Base-by-base conservation (phyloP, 352 stramenopile genomes). In the Globisporangium sylvaticum region DNA sequence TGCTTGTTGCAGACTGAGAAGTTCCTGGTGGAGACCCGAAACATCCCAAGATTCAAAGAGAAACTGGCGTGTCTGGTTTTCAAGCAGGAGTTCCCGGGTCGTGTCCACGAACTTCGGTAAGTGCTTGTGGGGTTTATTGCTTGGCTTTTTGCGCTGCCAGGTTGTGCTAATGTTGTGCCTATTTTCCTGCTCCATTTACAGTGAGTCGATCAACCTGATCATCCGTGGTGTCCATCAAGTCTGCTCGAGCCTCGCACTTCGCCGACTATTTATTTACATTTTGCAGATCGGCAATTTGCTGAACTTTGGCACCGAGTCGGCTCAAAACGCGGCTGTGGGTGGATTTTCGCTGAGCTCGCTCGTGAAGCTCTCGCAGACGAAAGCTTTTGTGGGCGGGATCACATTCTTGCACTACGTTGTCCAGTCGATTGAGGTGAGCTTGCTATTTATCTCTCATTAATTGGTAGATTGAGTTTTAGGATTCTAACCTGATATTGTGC, bases 371-470 rank as follows among this genome's bases (percentile, higher is more conserved):
- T 95, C 87, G 14, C 87, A 95, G 72, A 95, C 87, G 0, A 95
- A 94, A 70, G 87, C 85, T 25, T 95, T 95, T 56, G 81, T 90
- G 12, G 87, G 87, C 10, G 83, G 84, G 6, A 88, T 88, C 52
- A 94, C 87, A 14, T 89, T 95, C 63, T 73, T 94, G 58, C 87
- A 95, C 53, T 95, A 92, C 62, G 75, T 95, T n/a, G 85, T 95
- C 24, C 84, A 95, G 68, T 91, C 81, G 25, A 90, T 94, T 55
- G 87, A 95, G 34, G 70, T 74, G 59, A 12, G 66, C 64, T 8
- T 24, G 14, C 12, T 14, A 37, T 57, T 57, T 57, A 4, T 48
- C n/a, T 4, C 39, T 7, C 6, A 34, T 57, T 2, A 34, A 22
- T 18, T 14, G 24, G 8, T 29, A 31, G 14, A 22, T 0, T 18